Evolutionary conservation across 139 green algal genomes (phyloP).

Genomic region (Tetradesmus lagerheimii): DNA sequence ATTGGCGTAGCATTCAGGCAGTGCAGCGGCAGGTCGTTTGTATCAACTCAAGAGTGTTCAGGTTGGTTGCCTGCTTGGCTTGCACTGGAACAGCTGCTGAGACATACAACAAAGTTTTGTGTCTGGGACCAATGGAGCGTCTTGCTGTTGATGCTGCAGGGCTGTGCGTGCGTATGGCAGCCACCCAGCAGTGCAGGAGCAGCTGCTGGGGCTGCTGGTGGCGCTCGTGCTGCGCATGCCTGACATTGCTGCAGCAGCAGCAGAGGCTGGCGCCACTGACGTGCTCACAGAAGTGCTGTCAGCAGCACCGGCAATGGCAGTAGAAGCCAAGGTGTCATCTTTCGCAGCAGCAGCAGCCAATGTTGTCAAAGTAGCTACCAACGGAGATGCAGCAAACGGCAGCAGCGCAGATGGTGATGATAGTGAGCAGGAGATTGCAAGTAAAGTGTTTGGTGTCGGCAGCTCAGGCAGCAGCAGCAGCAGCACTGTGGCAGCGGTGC

Average conservation of each 20-base stretch:
- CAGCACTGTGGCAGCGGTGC: constrained; percentile 34
- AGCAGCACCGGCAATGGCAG: constrained; percentile 30
- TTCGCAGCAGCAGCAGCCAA: not conserved
- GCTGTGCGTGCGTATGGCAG: constrained; percentile 45
- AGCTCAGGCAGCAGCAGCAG: constrained; percentile 50
- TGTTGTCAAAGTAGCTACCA: not conserved
- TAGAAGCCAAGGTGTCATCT: constrained; percentile 12
- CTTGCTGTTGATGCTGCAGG: constrained; percentile 3
- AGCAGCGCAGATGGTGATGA: not conserved
- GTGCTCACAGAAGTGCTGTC: constrained; percentile 17
- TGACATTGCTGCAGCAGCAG: constrained; percentile 58
- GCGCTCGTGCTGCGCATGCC: constrained; percentile 84
- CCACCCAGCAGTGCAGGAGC: constrained; percentile 62
- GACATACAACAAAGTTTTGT: no score
- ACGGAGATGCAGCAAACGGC: constrained; percentile 21
- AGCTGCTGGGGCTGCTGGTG: constrained; percentile 79
- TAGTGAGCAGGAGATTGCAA: constrained; percentile 36
- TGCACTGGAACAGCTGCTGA: no score
- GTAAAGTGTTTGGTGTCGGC: constrained; percentile 42
- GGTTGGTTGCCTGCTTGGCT: no score
- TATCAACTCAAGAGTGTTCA: no score
- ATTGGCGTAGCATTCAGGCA: no score
- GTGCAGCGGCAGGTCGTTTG: no score
- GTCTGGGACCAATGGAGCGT: no score
- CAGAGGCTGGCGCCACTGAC: constrained; percentile 56